Evolutionary conservation across 208 protist genomes (phyloP).

Genomic region (Acanthamoeba rhysodes): DNA sequence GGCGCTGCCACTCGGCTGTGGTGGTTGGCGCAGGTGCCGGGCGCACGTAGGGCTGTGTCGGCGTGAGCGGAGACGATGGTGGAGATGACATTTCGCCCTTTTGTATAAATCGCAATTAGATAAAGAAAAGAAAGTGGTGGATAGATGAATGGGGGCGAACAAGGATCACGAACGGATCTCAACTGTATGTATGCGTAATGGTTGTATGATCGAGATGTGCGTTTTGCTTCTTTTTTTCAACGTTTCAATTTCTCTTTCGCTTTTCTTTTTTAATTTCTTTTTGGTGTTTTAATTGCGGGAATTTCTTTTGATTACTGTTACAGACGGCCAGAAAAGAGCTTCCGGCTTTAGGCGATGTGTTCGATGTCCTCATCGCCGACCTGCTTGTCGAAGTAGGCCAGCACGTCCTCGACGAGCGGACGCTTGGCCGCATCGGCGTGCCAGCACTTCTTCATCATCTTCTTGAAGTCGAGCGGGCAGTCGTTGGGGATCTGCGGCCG

Average conservation of each 20-base stretch:
- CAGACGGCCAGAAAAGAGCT: no score
- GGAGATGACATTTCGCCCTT: background rate
- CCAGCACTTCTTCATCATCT: slow-evolving; percentile 63
- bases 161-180: no score
- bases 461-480: background rate
- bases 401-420: slow-evolving; percentile 2
- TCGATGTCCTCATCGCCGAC: background rate
- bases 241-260: no score
- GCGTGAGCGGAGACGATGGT: background rate
- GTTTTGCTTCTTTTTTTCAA: no score
- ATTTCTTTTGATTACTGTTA: no score
- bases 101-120: no score
- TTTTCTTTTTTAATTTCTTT: no score
- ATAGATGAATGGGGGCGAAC: no score
- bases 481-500: slow-evolving; percentile 32
- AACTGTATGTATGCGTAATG: no score
- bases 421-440: slow-evolving; percentile 38
- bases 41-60: background rate
- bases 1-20: background rate
- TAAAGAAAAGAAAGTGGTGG: no score
- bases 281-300: no score
- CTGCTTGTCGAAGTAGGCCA: slow-evolving; percentile 60
- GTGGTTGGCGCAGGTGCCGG: background rate
- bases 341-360: background rate
- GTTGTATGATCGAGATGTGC: no score